A percentile compares a stretch with the other conserved stretches of the same genome.
Evolutionary conservation across 768 basidiomycete species (phyloP).

Genomic region (Trichaptum fuscoviolaceum): DNA sequence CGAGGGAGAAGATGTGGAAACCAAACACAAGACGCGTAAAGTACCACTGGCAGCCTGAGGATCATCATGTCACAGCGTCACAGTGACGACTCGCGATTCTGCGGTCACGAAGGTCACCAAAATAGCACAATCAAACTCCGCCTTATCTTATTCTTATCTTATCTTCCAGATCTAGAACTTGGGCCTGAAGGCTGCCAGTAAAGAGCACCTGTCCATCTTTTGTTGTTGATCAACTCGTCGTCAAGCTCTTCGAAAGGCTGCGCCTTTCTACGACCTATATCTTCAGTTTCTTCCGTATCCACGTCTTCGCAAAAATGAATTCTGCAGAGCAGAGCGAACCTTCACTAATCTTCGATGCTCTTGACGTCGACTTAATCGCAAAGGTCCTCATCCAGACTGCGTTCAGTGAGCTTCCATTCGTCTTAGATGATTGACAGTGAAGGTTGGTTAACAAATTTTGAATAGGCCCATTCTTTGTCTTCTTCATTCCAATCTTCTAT

Average conservation of each 20-base stretch:
- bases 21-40: slow-evolving; percentile 1
- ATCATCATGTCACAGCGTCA: slow-evolving; percentile 29
- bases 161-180: background rate
- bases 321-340: slow-evolving; percentile 10
- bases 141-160: no score
- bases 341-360: slow-evolving; percentile 56
- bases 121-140: no score
- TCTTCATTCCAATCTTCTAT: slow-evolving; percentile 75
- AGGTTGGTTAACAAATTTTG: slow-evolving; percentile 4
- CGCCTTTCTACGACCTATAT: background rate
- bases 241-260: background rate
- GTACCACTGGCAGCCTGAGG: no score
- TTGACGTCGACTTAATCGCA: slow-evolving; percentile 73
- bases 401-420: slow-evolving; percentile 53
- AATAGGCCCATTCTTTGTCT: slow-evolving; percentile 79
- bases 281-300: background rate
- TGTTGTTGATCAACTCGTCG: slow-evolving; percentile 1
- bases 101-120: background rate
- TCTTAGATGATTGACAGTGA: background rate
- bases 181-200: no score
- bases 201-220: background rate
- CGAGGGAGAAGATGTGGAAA: slow-evolving; percentile 6
- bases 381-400: slow-evolving; percentile 74
- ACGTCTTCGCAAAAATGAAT: background rate
- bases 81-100: slow-evolving; percentile 29